Base-by-base conservation (phyloP, 192 early-diverging fungal genomes). In the Entomortierella beljakovae region DNA sequence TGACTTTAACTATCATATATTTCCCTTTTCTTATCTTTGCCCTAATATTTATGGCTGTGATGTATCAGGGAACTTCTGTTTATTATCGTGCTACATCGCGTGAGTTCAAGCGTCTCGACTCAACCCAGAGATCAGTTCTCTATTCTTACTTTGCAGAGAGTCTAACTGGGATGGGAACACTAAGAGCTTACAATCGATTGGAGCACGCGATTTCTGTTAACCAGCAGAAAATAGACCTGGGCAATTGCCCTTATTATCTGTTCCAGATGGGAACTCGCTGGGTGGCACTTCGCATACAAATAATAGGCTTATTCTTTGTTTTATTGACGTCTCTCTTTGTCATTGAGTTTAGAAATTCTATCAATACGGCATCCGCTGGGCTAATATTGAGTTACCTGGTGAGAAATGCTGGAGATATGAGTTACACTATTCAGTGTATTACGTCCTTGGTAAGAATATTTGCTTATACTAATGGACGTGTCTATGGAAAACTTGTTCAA, bases 91-190 rank as follows among this genome's bases (percentile, higher is more conserved):
- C 87, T 3, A 91, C 91, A 0, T 92, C 91, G 0, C 90, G 95
- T 25, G 96, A 97, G 72, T 60, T 98, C 33, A 96, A 96, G 71
- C 90, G 94, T 23, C 80, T 98, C 3, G 94, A 95, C 57, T 92
- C 94, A 13, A 88, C 91, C 23, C 82, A 93, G 32, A 85, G 93
- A 15, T 92, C 91, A 5, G 89, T 93, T 1, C 84, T 98, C 5
- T 96, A 94, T 68, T 84, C 95, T 0, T 91, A 92, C 64, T 90
- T 97, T 61, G 68, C 90, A 18, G 94, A 96, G 53, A 89, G 89
- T 0, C 77, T 96, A 8, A 87, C 86, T 6, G 97, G 97, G 5
- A 68, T 94, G 0, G 71, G 92, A 1, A 96, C 94, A 1, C 93
- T 98, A 49, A 86, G 94, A 10, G 94, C 94, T 0, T 96, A 91